These are phyloP conservation scores for Physcomitrellopsis africana DNA, from an alignment of 225 moss, liverwort and hornwort species.

Conservation along the genomic window DNA sequence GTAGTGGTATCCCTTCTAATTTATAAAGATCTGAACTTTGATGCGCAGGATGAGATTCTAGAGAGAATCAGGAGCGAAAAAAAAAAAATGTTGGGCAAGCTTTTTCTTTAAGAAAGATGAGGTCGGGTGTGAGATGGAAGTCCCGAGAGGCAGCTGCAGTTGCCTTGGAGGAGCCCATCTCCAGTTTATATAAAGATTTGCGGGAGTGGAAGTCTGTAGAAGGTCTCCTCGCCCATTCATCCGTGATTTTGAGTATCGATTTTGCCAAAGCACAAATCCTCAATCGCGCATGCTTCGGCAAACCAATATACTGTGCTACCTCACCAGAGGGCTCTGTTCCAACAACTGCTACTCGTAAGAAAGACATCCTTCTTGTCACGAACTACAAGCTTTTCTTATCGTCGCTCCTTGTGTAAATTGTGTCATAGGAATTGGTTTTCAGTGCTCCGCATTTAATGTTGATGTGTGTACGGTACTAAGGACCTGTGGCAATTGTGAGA, in stretches of 20 bases:
- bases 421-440: background rate
- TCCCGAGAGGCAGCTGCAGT: conserved; percentile 56
- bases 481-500: background rate
- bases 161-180: conserved; percentile 76
- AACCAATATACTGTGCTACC: conserved; percentile 45
- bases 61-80: background rate
- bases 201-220: conserved; percentile 64
- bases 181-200: conserved; percentile 68
- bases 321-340: conserved; percentile 36
- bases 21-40: background rate
- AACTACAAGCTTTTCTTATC: background rate
- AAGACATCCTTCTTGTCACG: conserved; percentile 5
- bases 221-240: conserved; percentile 59
- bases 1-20: background rate
- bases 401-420: background rate
- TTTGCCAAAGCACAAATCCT: conserved; percentile 64
- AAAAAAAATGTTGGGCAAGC: background rate
- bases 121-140: conserved; percentile 74
- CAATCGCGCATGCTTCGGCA: conserved; percentile 82
- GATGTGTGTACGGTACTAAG: conserved; percentile 3
- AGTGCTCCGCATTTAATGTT: background rate
- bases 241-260: conserved; percentile 58
- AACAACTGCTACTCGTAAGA: conserved; percentile 52
- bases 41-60: background rate
- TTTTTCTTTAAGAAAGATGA: conserved; percentile 26